Percentiles rank a stretch among this genome's conserved stretches.
Conservation (phyloP, 2,329 filamentous ascomycete genomes). For the Cytospora paraplurivora region DNA sequence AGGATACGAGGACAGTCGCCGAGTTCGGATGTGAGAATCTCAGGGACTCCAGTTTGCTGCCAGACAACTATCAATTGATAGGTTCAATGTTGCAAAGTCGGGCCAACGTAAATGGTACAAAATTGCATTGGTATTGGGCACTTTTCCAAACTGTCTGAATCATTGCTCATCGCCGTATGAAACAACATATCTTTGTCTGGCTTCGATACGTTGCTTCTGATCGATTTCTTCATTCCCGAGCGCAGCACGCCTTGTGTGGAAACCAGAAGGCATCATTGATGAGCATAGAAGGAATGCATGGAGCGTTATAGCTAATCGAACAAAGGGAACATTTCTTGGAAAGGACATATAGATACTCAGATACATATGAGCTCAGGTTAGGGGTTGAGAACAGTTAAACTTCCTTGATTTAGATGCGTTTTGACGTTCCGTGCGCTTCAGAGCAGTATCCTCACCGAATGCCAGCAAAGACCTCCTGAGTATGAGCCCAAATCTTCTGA, state of each 20-base stretch:
- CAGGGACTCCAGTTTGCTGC: too few relatives aligned
- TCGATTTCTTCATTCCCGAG: too few relatives aligned
- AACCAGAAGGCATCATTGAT: neutral
- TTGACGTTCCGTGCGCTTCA: neutral
- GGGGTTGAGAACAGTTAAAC: neutral
- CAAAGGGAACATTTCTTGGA: neutral
- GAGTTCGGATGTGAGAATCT: too few relatives aligned
- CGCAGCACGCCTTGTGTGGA: too few relatives aligned
- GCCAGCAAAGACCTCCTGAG: constrained; percentile 8
- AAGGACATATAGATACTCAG: neutral
- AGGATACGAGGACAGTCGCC: neutral
- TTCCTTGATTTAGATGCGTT: neutral
- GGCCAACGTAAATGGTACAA: too few relatives aligned
- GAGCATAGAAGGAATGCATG: neutral
- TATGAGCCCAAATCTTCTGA: constrained; percentile 10
- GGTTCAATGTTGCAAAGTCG: too few relatives aligned
- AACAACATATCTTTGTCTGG: too few relatives aligned
- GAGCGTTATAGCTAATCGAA: neutral
- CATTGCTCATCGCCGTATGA: too few relatives aligned
- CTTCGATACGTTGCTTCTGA: too few relatives aligned
- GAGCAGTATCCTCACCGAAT: neutral
- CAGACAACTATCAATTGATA: neutral
- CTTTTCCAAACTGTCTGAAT: too few relatives aligned
- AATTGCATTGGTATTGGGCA: neutral
- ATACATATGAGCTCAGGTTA: neutral